Evolutionary conservation across 169 alveolate species (phyloP), one percentile per base, ranked within the genome.

Genomic region (Plasmodium berghei): DNA sequence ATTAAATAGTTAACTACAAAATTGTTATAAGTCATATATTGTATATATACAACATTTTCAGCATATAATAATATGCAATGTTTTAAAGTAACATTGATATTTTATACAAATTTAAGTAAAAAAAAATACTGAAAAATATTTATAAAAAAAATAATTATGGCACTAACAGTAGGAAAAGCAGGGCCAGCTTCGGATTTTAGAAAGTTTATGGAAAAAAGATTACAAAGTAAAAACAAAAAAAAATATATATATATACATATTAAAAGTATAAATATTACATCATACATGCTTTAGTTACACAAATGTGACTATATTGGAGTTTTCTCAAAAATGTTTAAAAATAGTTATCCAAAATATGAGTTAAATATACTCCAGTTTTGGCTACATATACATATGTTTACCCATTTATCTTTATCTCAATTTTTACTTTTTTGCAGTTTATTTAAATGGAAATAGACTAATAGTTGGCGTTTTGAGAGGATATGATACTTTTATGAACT

Each of bases 401-500:
- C 12, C 16, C 22, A 40, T 12, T 73, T 24, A 9, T 24, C 56
- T 40, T 24, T 48, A 24, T 46, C 63, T 58, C 12, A 18, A 9
- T 63, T 6, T 40, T 18, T 56, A 22, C 45, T 28, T 63, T 20
- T 71, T 59, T 77, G 40, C 94, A 96, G 98, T 96, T 40, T 96
- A 89, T 54, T 92, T 96, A 61, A 96, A 95, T 75, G 97, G 97
- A 5, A 92, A 97, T 87, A 90, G 99, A 72, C 98, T 96, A 71
- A 97, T 98, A 22, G 97, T 97, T 6, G 99, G 99, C 0, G 97
- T 93, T 16, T 91, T 98, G 61, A 96, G 98, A 73, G 99, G 99
- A 14, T 98, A 98, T 94, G 99, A 99, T 92, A 97, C 98, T 59
- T 98, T 98, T 95, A 98, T 99, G 99, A 99, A 99, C 94, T 89